Evolutionary conservation across 2,329 filamentous ascomycete genomes (phyloP).

Genomic region (Pseudocercospora pini-densiflorae): DNA sequence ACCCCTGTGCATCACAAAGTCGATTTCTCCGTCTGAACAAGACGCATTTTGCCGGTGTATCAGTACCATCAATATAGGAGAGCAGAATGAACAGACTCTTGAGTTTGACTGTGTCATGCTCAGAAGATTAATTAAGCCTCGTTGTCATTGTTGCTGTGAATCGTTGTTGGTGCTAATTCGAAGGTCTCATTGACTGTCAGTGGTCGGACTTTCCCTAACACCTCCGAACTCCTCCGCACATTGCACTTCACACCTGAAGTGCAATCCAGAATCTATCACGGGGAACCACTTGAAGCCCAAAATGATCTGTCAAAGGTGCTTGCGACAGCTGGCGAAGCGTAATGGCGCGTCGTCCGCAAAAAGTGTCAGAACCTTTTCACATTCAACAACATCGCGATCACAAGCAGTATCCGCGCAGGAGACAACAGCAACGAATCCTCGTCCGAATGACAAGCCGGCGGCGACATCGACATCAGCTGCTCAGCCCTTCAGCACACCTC

Average conservation of each 20-base stretch:
- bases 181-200: background rate
- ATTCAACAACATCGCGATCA: conserved; percentile 19
- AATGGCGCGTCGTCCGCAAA: conserved; percentile 12
- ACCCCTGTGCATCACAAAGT: conserved; percentile 8
- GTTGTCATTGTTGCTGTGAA: background rate
- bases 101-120: background rate
- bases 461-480: conserved; percentile 52
- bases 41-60: conserved; percentile 2
- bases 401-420: conserved; percentile 36
- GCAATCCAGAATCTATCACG: too few relatives aligned
- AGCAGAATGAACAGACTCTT: conserved; percentile 4
- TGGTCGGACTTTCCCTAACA: background rate
- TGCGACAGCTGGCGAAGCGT: conserved; percentile 31
- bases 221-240: background rate
- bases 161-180: background rate
- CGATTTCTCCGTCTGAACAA: background rate
- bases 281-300: background rate
- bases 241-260: too few relatives aligned
- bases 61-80: conserved; percentile 7
- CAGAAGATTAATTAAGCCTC: background rate
- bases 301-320: conserved; percentile 41
- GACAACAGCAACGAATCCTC: conserved; percentile 37
- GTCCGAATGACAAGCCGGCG: conserved; percentile 42
- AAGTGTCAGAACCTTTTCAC: conserved; percentile 24
- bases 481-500: conserved; percentile 51